Conservation (phyloP, 768 basidiomycete genomes). For the Sarcodon aspratus region DNA sequence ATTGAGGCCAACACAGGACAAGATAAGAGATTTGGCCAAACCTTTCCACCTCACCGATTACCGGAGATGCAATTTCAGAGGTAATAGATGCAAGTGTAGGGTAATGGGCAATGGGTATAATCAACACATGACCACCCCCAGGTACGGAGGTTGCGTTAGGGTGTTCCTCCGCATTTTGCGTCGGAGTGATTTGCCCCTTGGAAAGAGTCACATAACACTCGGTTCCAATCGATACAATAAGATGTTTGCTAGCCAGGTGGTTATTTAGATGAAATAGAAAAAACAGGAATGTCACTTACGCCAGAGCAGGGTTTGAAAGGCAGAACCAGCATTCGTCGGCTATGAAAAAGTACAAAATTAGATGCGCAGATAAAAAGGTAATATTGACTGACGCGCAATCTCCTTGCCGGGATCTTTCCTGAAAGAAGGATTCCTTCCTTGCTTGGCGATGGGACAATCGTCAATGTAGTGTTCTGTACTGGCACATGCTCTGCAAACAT, state of each 20-base stretch:
- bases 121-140: conserved; percentile 91
- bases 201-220: conserved; percentile 96
- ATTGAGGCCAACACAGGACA: neutral
- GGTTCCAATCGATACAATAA: conserved; percentile 86
- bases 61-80: conserved; percentile 58
- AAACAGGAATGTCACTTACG: conserved; percentile 34
- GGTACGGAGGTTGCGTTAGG: conserved; percentile 44
- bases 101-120: conserved; percentile 90
- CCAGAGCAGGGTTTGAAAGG: conserved; percentile 84
- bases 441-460: conserved; percentile 71
- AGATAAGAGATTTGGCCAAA: conserved; percentile 17
- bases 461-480: conserved; percentile 78
- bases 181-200: conserved; percentile 89
- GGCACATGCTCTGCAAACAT: conserved; percentile 87
- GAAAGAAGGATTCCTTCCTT: conserved; percentile 19
- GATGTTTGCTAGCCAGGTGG: conserved; percentile 60
- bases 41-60: conserved; percentile 75
- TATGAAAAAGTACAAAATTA: conserved; percentile 15
- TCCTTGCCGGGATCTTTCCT: conserved; percentile 52
- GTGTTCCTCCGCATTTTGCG: conserved; percentile 41
- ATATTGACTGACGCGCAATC: conserved; percentile 55
- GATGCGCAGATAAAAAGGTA: neutral
- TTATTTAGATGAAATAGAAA: neutral
- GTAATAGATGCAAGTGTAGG: conserved; percentile 82
- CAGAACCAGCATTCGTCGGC: conserved; percentile 99